phyloP scores from a whole-genome alignment of 1,139 yeast species.

The Candida labiduridarum region DNA sequence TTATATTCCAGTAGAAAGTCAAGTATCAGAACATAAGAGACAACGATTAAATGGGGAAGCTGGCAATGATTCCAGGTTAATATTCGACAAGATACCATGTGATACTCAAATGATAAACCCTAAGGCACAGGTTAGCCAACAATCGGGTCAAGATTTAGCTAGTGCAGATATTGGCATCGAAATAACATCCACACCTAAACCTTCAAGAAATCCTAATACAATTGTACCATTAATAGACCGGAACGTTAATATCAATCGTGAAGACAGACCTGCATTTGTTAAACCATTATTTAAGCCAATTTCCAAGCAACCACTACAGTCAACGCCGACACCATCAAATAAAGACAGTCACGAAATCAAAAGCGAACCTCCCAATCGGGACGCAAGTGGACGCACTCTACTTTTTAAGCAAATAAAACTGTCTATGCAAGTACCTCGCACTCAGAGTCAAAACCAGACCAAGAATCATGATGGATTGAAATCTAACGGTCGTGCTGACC shows the following conservation, averaged over 20 bases:
- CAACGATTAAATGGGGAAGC: neutral
- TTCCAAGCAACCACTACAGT: too few species aligned
- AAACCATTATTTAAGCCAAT: too few species aligned
- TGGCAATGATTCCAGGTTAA: neutral
- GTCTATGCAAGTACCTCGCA: neutral
- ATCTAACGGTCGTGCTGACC: too few species aligned
- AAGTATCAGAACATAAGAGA: neutral
- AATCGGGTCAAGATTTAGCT: neutral
- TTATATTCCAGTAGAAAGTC: constrained; percentile 3
- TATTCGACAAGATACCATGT: neutral
- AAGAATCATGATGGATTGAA: too few species aligned
- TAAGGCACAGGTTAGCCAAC: neutral
- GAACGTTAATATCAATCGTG: too few species aligned
- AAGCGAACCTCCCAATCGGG: too few species aligned
- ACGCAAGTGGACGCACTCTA: too few species aligned
- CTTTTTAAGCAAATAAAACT: neutral
- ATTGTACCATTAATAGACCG: too few species aligned
- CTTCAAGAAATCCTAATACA: neutral
- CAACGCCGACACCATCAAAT: too few species aligned
- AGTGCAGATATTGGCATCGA: neutral
- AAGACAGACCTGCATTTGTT: too few species aligned
- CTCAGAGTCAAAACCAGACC: neutral
- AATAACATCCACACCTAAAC: neutral
- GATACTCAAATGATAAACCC: neutral
- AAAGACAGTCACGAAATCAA: too few species aligned